Base-by-base conservation (phyloP, 495 filamentous ascomycete genomes). In the Aspergillus ellipticus region DNA sequence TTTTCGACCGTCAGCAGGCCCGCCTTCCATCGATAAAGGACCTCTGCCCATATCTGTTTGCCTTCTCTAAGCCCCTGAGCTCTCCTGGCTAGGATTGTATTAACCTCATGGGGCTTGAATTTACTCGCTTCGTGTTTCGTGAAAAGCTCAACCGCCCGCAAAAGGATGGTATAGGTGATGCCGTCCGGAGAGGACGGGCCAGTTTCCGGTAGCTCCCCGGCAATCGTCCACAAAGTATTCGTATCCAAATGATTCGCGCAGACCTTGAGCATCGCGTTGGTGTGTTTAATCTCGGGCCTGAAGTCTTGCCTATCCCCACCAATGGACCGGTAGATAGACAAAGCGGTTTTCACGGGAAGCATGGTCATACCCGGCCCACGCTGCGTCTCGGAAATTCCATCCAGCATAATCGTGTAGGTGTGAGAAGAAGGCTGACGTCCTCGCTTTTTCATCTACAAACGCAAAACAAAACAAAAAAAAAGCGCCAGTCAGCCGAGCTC, bases 361-460 rank as follows among this genome's bases (percentile, higher is more conserved):
- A n/a, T n/a, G n/a, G 80, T 60, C 29, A 59, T 13, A 6, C 54
- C 51, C 6, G 43, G 6, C 1, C 73, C 66, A 13, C 75, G 71
- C 24, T 83, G 72, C 1, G 76, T 49, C 39, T 84, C 75, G 29
- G 84, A 77, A 17, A 90, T 80, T 19, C 92, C 94, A 20, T 84
- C 78, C 62, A 98, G 80, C 54, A 97, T 85, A 48, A 89, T 85
- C 2, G 89, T 92, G 66, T 87, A 96, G 0, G 93, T 96, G 52
- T 80, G 76, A 2, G 81, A 72, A 65, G 89, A 90, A 0, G 94
- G 94, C 22, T 71, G 72, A 54, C 89, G 84, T 29, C 76, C 85
- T 16, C 90, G 80, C 72, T 97, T 97, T 73, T 97, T 98, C 94
- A 98, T 98, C 88, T 95, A 15, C 35, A 13, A n/a, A 3, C 13